Base-by-base conservation (phyloP, 2,329 filamentous ascomycete species). In the Monosporascus sp. region DNA sequence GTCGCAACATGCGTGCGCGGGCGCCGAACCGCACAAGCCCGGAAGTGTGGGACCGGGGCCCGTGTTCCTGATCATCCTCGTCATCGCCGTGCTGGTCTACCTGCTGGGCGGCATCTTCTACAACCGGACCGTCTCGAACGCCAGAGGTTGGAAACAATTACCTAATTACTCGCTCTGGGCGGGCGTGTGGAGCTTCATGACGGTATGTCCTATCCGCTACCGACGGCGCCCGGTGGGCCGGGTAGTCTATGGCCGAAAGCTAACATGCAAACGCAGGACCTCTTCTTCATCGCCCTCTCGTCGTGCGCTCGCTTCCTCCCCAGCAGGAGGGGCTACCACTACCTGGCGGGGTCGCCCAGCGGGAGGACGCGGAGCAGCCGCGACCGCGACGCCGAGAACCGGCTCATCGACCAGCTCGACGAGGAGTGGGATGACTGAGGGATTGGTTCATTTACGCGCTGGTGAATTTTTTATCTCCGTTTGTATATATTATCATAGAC, bases 121-220 rank as follows among this genome's bases (percentile, higher is more conserved):
- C 76, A 93, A 97, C 72, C 85, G 94, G 55, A 95, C 90, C 35
- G 92, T 99, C 54, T 87, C 92, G 72, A 90, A 99, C 69, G 91
- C 96, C 63, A 82, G 94, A 57, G 94, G 94, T 48, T 97, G 93
- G 94, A 84, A 89, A 62, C 94, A 99, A 71, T 76, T 97, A 62
- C 94, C 94, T 50, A 97, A 99, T 74, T 97, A 94, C 74, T 85
- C 83, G 62, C 81, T 97, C 62, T 99, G 94, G 94, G 86, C 90
- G 31, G 87, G 90, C 51, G 89, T 97, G 57, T 86, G 89, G 73
- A 85, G 81, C 62, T 96, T 96, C 69, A 74, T 96, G 64, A 87
- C 81, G 78, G 93, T 94, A 81, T 76, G 81, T 76, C 27, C 8
- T 27, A 27, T 27, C 27, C 27, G 4, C 8, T 27, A 9, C 27